Evolutionary conservation across 1,284 basidiomycete genomes (phyloP).

Genomic region (Ustilago lituana): DNA sequence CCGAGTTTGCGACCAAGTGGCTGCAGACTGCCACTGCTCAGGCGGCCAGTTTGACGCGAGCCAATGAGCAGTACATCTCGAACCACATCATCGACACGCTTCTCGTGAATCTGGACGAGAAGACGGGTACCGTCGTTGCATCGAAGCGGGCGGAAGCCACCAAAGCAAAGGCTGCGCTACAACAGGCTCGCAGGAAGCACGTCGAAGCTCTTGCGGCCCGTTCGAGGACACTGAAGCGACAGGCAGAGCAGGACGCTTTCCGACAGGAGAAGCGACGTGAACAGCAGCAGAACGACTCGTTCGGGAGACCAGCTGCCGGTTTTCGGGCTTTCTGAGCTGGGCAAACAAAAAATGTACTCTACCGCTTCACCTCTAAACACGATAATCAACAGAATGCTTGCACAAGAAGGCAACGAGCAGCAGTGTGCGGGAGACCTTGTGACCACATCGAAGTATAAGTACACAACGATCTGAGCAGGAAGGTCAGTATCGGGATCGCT

Average conservation of each 20-base stretch:
- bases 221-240: conserved; percentile 33
- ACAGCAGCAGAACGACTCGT: conserved; percentile 23
- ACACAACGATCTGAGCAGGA: no score
- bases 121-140: conserved; percentile 16
- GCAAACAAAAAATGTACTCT: no score
- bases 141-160: conserved; percentile 18
- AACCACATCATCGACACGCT: conserved; percentile 41
- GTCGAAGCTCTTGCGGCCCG: conserved; percentile 21
- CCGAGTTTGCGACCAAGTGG: conserved; percentile 24
- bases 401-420: no score
- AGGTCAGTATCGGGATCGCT: no score
- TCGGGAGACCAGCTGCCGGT: neutral
- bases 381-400: no score
- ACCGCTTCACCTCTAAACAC: no score
- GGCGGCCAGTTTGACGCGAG: conserved; percentile 5
- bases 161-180: conserved; percentile 10
- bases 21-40: conserved; percentile 19
- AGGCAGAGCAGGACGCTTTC: conserved; percentile 40
- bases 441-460: no score
- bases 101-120: conserved; percentile 29
- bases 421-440: no score
- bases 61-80: conserved; percentile 27
- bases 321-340: conserved; percentile 19
- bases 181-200: conserved; percentile 34
- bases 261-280: conserved; percentile 43